These are phyloP conservation scores for Tricholoma sp. DNA, from an alignment of 768 basidiomycete species.

Conservation along the genomic window DNA sequence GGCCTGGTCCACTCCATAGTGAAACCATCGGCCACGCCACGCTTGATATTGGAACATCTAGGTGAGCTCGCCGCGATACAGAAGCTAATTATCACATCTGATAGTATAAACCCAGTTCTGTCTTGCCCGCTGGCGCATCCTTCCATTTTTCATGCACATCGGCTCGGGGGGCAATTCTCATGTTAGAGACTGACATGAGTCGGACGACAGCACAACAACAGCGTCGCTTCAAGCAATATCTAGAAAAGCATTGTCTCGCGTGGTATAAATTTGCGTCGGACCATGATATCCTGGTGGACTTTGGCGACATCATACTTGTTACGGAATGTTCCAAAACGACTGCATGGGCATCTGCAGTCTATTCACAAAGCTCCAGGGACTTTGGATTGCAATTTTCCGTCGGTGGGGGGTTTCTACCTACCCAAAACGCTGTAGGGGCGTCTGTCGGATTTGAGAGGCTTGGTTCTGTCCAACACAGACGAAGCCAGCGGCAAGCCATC, in stretches of 20 bases:
- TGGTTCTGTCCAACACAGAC: conserved; percentile 4
- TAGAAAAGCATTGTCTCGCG: not conserved
- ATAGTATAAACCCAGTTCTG: too few species aligned
- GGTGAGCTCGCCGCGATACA: not conserved
- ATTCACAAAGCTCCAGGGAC: conserved; percentile 9
- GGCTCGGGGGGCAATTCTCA: not conserved
- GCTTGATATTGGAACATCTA: not conserved
- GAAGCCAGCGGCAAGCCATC: conserved; percentile 1
- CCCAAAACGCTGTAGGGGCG: not conserved
- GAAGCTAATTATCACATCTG: too few species aligned
- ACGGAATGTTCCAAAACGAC: conserved; percentile 14
- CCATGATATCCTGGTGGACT: conserved; percentile 3
- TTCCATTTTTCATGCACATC: not conserved
- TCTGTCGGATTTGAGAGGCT: conserved; percentile 3
- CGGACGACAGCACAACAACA: not conserved
- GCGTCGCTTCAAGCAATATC: not conserved
- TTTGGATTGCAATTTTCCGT: conserved; percentile 10
- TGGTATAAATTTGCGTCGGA: conserved; percentile 11
- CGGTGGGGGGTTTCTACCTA: conserved; percentile 2
- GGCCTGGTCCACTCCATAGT: not conserved
- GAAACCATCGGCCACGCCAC: not conserved
- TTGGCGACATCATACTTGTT: conserved; percentile 15
- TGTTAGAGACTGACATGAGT: conserved; percentile 1
- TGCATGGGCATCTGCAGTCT: conserved; percentile 15
- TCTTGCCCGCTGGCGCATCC: not conserved